Conservation (phyloP, 2,329 filamentous ascomycete species). For the Microsporum audouinii region DNA sequence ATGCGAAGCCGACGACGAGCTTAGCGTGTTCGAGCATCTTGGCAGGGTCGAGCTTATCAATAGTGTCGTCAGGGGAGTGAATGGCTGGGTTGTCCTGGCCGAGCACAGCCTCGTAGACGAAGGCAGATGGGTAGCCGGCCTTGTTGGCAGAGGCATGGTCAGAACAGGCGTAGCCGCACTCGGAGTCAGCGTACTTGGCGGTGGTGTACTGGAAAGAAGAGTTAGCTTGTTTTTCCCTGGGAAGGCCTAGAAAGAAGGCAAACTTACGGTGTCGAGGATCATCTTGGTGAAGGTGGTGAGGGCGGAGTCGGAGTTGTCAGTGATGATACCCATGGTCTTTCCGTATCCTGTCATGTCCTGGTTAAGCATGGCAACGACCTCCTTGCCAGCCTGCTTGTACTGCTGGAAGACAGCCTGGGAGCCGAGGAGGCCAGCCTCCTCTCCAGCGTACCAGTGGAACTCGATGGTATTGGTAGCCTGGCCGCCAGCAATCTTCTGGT, state of each 20-base stretch:
- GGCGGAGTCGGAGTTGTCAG: conserved; percentile 72
- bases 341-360: conserved; percentile 96
- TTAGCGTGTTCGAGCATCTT: conserved; percentile 87
- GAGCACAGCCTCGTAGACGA: conserved; percentile 53
- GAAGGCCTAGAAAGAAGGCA: neutral
- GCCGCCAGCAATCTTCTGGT: conserved; percentile 57
- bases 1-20: conserved; percentile 70
- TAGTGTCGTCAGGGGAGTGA: conserved; percentile 59
- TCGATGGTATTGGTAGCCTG: conserved; percentile 76
- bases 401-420: conserved; percentile 78
- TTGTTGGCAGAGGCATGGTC: conserved; percentile 37
- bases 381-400: conserved; percentile 60
- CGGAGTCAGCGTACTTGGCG: conserved; percentile 75
- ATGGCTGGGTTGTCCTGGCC: conserved; percentile 56
- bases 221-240: neutral
- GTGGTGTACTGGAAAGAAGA: conserved; percentile 59
- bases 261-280: conserved; percentile 55
- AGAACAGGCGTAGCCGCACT: conserved; percentile 78
- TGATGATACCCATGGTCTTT: conserved; percentile 75
- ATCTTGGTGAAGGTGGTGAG: conserved; percentile 86
- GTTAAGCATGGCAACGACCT: conserved; percentile 93
- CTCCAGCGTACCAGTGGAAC: conserved; percentile 45
- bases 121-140: conserved; percentile 53
- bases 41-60: conserved; percentile 64
- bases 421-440: conserved; percentile 70